Conservation (phyloP, 208 protist genomes). For the Wallacemonas sp. region DNA sequence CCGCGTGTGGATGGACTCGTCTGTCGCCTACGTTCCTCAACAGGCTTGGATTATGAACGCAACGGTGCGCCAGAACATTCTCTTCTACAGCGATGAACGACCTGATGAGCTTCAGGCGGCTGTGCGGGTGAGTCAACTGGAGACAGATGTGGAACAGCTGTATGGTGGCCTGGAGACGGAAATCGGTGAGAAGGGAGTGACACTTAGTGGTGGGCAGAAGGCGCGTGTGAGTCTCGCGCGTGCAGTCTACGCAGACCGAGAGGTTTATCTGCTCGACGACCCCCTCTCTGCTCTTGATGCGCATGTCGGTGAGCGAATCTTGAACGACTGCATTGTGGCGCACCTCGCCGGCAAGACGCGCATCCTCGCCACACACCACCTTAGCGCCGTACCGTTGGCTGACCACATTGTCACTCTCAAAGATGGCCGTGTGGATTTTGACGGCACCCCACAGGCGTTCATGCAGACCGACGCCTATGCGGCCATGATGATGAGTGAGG, state of each 20-base stretch:
- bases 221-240: slow-evolving; percentile 73
- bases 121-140: slow-evolving; percentile 66
- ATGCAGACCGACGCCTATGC: slow-evolving; percentile 25
- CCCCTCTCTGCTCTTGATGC: slow-evolving; percentile 92
- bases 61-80: slow-evolving; percentile 92
- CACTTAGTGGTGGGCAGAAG: slow-evolving; percentile 82
- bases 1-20: slow-evolving; percentile 20
- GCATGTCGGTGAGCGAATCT: slow-evolving; percentile 68
- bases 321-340: slow-evolving; percentile 47
- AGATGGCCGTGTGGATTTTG: slow-evolving; percentile 45
- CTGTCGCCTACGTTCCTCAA: slow-evolving; percentile 90
- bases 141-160: slow-evolving; percentile 75
- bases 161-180: slow-evolving; percentile 83
- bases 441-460: slow-evolving; percentile 21
- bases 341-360: slow-evolving; percentile 75
- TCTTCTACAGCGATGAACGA: slow-evolving; percentile 75
- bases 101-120: slow-evolving; percentile 51
- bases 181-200: slow-evolving; percentile 82
- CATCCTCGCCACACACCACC: slow-evolving; percentile 93
- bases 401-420: slow-evolving; percentile 85
- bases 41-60: slow-evolving; percentile 92
- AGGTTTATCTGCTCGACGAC: slow-evolving; percentile 90
- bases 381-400: slow-evolving; percentile 79
- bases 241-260: slow-evolving; percentile 73
- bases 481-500: background rate